These are phyloP conservation scores for Cutaneotrichosporon sp. DNA, from an alignment of 1,284 basidiomycete species.

Conservation along the genomic window DNA sequence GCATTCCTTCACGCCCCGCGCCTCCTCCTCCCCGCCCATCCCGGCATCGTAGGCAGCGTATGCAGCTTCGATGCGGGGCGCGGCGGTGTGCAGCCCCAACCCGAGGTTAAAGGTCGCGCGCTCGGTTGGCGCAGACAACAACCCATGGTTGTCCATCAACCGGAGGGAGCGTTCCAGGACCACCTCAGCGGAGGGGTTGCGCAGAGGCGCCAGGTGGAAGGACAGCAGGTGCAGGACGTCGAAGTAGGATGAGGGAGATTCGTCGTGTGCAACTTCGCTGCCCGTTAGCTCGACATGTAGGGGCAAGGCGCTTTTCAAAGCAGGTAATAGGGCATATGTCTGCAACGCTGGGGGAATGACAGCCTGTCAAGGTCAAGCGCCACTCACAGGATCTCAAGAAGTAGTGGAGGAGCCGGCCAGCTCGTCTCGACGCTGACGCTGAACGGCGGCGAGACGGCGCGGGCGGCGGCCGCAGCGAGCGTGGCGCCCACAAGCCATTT, in stretches of 20 bases:
- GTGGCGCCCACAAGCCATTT: conserved; percentile 13
- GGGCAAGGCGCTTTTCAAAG: too few species aligned
- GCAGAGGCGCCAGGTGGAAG: conserved; percentile 41
- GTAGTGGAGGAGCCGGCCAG: conserved; percentile 67
- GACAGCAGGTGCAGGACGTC: conserved; percentile 62
- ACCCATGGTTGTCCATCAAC: conserved; percentile 24
- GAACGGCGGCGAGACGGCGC: conserved; percentile 59
- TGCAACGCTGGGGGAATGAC: too few species aligned
- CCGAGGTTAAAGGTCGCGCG: conserved; percentile 51
- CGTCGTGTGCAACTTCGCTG: conserved; percentile 61
- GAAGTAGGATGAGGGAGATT: conserved; percentile 65
- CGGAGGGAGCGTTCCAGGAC: conserved; percentile 27
- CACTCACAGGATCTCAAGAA: conserved; percentile 79
- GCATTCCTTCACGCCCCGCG: conserved; percentile 56
- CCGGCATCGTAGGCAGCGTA: conserved; percentile 44
- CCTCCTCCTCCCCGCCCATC: conserved; percentile 55
- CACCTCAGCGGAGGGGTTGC: conserved; percentile 18
- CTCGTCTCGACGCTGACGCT: conserved; percentile 71
- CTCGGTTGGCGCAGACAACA: conserved; percentile 33
- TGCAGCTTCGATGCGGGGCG: conserved; percentile 41
- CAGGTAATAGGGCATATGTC: too few species aligned
- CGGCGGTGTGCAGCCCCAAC: conserved; percentile 38
- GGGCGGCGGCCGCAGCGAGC: conserved; percentile 4
- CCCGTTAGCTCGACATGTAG: conserved; percentile 17
- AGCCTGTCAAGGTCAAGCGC: too few species aligned